These are phyloP conservation scores for Centrapalus pauciflorus DNA, from an alignment of 129 eudicot genomes.

Conservation along the genomic window DNA sequence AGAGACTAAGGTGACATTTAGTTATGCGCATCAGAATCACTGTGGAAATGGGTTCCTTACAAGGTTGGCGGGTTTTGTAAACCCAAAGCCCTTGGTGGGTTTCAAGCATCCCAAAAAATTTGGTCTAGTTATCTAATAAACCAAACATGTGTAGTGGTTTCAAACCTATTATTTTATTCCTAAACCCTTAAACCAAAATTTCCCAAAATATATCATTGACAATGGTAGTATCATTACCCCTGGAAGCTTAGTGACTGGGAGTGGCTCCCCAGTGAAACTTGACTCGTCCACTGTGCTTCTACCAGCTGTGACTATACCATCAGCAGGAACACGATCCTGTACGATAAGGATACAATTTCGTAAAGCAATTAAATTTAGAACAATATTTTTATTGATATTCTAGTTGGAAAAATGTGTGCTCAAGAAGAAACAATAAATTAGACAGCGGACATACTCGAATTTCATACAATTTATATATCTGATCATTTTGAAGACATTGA, in stretches of 20 bases:
- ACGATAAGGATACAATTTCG: conserved; percentile 17
- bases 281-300: conserved; percentile 98
- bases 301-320: conserved; percentile 92
- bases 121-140: no score
- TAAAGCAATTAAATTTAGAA: neutral
- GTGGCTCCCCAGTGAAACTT: conserved; percentile 97
- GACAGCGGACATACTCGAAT: no score
- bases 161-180: no score
- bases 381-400: neutral
- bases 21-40: no score
- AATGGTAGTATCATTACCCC: conserved; percentile 56
- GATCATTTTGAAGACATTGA: neutral
- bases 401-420: neutral
- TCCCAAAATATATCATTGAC: neutral
- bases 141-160: no score
- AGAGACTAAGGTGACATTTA: neutral
- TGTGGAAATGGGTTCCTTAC: no score
- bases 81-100: no score
- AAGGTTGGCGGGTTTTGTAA: no score
- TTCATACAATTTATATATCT: no score
- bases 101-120: no score
- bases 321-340: conserved; percentile 98
- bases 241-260: conserved; percentile 92
- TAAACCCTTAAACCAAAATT: no score
- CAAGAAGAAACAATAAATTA: neutral